These are phyloP conservation scores for Encephalitozoon romaleae DNA, from an alignment of 371 early-diverging fungal genomes.

Conservation along the genomic window DNA sequence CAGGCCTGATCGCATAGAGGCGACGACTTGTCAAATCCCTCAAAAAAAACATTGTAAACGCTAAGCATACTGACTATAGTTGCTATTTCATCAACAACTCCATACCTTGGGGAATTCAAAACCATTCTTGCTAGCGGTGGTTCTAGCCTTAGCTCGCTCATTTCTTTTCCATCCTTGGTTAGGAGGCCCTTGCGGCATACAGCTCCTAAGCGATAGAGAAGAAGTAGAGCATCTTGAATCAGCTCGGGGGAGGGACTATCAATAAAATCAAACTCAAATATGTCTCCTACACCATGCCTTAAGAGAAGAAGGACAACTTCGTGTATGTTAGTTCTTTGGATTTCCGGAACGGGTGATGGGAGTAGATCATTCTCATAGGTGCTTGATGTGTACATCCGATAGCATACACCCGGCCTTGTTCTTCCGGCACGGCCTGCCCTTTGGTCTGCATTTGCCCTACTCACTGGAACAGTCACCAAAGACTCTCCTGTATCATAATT, in stretches of 20 bases:
- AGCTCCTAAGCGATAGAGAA: constrained; percentile 36
- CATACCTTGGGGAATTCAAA: constrained; percentile 16
- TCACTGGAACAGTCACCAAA: constrained; percentile 19
- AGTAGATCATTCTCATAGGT: constrained; percentile 37
- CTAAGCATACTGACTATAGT: constrained; percentile 33
- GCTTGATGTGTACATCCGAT: constrained; percentile 45
- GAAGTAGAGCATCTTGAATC: constrained; percentile 33
- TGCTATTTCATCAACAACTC: constrained; percentile 14
- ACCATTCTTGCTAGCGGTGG: constrained; percentile 37
- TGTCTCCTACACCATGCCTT: constrained; percentile 33
- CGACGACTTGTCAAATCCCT: constrained; percentile 80
- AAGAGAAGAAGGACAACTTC: constrained; percentile 41
- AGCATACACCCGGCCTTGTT: constrained; percentile 40
- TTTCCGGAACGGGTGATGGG: constrained; percentile 31
- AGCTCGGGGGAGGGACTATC: constrained; percentile 27
- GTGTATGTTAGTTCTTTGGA: constrained; percentile 32
- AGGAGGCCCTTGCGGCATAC: constrained; percentile 34
- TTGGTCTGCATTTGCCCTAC: constrained; percentile 44
- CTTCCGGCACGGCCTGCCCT: constrained; percentile 51
- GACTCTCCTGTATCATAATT: constrained; percentile 67
- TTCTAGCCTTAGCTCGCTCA: constrained; percentile 43
- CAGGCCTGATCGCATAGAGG: constrained; percentile 84
- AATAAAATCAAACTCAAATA: constrained; percentile 48
- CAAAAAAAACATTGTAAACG: constrained; percentile 60
- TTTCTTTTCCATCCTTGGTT: constrained; percentile 41